Percentiles rank a stretch among this genome's conserved stretches.
Evolutionary conservation across 805 yeast genomes (phyloP).

Genomic region (Spathaspora hagerdaliae): DNA sequence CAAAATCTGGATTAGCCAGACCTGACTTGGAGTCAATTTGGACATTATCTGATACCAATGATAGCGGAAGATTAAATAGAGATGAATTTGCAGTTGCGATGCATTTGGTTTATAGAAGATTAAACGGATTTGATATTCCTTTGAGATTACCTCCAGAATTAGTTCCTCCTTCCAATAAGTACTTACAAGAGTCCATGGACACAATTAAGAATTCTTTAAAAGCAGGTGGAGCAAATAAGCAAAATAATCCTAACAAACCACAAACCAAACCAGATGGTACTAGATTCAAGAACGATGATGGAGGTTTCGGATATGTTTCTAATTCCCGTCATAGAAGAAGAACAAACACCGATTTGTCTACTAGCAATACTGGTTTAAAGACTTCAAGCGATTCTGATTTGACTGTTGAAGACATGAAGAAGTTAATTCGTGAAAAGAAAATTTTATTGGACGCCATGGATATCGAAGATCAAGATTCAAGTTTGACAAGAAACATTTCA

Average conservation of each 20-base stretch:
- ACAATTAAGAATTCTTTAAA: constrained; percentile 65
- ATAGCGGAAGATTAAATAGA: constrained; percentile 76
- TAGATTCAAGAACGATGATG: constrained; percentile 67
- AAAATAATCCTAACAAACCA: constrained; percentile 8
- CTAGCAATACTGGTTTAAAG: constrained; percentile 12
- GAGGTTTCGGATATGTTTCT: constrained; percentile 62
- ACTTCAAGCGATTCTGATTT: constrained; percentile 29
- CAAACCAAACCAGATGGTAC: constrained; percentile 23
- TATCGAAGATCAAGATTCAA: constrained; percentile 52
- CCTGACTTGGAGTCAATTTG: constrained; percentile 86
- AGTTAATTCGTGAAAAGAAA: constrained; percentile 66
- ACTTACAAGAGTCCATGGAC: constrained; percentile 66
- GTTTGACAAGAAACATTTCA: constrained; percentile 23
- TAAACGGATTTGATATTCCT: constrained; percentile 88
- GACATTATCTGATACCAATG: constrained; percentile 80
- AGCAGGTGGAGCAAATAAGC: constrained; percentile 21
- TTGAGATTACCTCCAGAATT: constrained; percentile 79
- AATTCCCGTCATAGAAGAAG: constrained; percentile 57
- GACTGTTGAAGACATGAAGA: constrained; percentile 54
- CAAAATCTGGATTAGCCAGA: constrained; percentile 86
- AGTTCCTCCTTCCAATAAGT: constrained; percentile 78
- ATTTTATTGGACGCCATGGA: constrained; percentile 69
- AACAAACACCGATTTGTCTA: constrained; percentile 14
- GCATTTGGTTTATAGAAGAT: constrained; percentile 89
- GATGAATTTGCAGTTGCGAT: constrained; percentile 96